Evolutionary conservation across 2,329 filamentous ascomycete genomes (phyloP).

Genomic region (Herpomyces periplanetae): DNA sequence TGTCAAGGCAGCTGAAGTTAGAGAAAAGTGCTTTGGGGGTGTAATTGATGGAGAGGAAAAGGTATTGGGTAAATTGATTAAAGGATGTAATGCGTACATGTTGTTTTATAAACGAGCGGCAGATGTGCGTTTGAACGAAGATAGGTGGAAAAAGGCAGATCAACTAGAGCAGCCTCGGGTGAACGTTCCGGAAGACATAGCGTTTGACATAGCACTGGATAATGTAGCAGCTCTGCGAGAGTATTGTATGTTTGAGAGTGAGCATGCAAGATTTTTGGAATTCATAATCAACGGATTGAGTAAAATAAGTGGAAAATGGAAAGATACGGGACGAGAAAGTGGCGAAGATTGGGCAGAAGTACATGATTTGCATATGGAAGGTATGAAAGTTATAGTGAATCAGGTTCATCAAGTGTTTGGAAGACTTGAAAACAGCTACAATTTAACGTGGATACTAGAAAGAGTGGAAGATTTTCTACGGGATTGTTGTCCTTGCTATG

Average conservation of each 20-base stretch:
- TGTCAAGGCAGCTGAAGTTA: constrained; percentile 34
- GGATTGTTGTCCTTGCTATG: constrained; percentile 15
- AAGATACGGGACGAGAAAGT: not conserved
- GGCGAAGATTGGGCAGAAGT: not conserved
- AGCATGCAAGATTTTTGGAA: constrained; percentile 24
- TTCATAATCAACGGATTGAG: constrained; percentile 18
- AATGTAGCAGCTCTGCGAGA: constrained; percentile 33
- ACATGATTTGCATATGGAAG: constrained; percentile 7
- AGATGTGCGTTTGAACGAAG: constrained; percentile 16
- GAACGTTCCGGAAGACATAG: constrained; percentile 10
- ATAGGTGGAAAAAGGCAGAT: constrained; percentile 7
- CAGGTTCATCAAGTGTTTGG: constrained; percentile 38
- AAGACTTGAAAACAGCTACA: constrained; percentile 23
- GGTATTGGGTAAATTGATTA: constrained; percentile 6
- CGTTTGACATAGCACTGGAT: constrained; percentile 20
- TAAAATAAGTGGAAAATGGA: constrained; percentile 9
- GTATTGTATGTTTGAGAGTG: constrained; percentile 37
- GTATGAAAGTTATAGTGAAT: constrained; percentile 16
- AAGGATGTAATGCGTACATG: constrained; percentile 50
- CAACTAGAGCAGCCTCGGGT: constrained; percentile 13
- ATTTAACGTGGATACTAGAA: constrained; percentile 16
- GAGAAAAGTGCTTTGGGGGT: constrained; percentile 25
- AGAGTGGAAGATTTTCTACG: constrained; percentile 13
- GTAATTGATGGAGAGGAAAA: constrained; percentile 25
- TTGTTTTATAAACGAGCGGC: constrained; percentile 61